Evolutionary conservation across 192 early-diverging fungal genomes (phyloP).

Genomic region (Dispira parvispora): DNA sequence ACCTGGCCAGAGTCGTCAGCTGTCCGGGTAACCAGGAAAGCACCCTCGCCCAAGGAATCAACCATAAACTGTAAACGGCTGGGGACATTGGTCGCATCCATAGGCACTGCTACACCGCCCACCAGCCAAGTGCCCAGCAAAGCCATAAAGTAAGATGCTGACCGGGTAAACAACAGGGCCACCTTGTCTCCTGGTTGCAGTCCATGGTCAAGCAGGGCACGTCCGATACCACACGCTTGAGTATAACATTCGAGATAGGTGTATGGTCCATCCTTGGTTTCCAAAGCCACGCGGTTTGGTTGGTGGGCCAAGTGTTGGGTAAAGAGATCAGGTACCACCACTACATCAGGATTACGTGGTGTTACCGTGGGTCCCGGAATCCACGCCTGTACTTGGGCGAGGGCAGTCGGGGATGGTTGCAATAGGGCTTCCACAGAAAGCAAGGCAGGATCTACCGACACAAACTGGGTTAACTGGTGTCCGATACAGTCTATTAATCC

Average conservation of each 20-base stretch:
- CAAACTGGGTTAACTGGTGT: too few species aligned
- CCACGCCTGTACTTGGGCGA: too few species aligned
- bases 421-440: too few species aligned
- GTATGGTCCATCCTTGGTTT: neutral
- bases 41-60: neutral
- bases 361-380: too few species aligned
- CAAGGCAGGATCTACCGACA: too few species aligned
- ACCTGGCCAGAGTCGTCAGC: neutral
- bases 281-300: neutral
- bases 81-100: neutral
- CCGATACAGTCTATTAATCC: too few species aligned
- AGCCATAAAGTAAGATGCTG: neutral
- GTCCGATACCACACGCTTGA: neutral
- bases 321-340: neutral
- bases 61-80: neutral
- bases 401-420: too few species aligned
- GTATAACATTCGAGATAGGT: neutral
- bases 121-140: neutral
- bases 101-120: neutral
- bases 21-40: neutral
- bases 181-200: neutral
- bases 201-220: neutral
- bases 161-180: slow-evolving; percentile 3
- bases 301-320: neutral
- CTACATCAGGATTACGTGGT: neutral